Evolutionary conservation across 306 rosid genomes (phyloP).

Genomic region (Rubus idaeus): DNA sequence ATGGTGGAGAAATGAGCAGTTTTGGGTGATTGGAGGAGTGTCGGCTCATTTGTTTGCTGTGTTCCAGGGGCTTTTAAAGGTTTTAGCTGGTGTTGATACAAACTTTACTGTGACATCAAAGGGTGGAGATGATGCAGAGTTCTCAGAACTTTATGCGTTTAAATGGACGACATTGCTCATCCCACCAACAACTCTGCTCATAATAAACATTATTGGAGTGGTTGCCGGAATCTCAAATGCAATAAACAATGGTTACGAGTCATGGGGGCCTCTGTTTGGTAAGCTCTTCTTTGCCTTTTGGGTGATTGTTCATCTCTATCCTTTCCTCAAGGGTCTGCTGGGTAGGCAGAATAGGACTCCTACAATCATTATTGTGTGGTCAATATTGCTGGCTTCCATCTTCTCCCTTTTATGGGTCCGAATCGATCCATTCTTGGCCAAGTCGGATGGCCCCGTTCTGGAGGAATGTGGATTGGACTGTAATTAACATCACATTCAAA

Average conservation of each 20-base stretch:
- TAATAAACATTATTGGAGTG: constrained; percentile 56
- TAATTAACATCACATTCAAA: constrained; percentile 33
- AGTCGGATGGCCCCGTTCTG: constrained; percentile 45
- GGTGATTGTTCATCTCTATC: constrained; percentile 72
- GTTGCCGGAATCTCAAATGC: constrained; percentile 66
- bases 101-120: constrained; percentile 52
- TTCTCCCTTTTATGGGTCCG: constrained; percentile 69
- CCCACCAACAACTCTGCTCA: constrained; percentile 67
- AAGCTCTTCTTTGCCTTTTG: constrained; percentile 62
- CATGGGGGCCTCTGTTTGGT: constrained; percentile 69
- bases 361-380: constrained; percentile 74
- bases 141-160: constrained; percentile 35
- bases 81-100: constrained; percentile 56
- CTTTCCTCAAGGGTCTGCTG: constrained; percentile 61
- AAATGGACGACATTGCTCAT: constrained; percentile 64
- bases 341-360: constrained; percentile 68
- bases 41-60: constrained; percentile 64
- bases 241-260: constrained; percentile 53
- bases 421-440: constrained; percentile 60
- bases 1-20: constrained; percentile 86
- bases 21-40: constrained; percentile 75
- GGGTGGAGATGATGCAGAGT: constrained; percentile 25
- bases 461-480: constrained; percentile 83
- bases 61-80: constrained; percentile 57
- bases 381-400: constrained; percentile 64